Conservation (phyloP, 768 basidiomycete genomes). For the Psilocybe tampanensis region DNA sequence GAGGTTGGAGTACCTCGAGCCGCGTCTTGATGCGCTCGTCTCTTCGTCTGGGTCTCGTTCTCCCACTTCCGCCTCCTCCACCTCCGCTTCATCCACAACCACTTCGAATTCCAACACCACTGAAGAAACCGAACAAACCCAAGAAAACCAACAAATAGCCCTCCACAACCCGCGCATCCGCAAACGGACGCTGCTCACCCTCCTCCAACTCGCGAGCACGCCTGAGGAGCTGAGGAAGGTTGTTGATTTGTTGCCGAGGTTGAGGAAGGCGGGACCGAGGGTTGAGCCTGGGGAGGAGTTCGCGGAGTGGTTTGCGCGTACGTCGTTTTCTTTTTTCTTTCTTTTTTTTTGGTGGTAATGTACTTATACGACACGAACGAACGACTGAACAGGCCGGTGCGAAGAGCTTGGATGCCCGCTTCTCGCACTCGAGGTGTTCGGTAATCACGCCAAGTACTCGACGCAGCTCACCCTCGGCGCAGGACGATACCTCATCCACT, state of each 20-base stretch:
- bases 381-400: constrained; percentile 73
- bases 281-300: constrained; percentile 40
- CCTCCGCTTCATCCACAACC: no score
- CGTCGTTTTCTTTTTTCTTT: constrained; percentile 26
- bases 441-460: constrained; percentile 63
- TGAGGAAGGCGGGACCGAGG: constrained; percentile 48
- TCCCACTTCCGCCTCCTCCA: no score
- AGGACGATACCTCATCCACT: constrained; percentile 59
- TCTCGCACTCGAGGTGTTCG: constrained; percentile 63
- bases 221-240: constrained; percentile 48
- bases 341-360: background rate
- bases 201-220: constrained; percentile 52
- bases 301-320: constrained; percentile 56
- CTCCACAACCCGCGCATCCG: constrained; percentile 38
- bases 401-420: constrained; percentile 54
- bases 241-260: constrained; percentile 48
- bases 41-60: no score
- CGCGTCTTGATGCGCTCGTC: no score
- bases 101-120: no score
- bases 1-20: constrained; percentile 35
- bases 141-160: no score
- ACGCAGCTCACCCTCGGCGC: constrained; percentile 51
- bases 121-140: no score
- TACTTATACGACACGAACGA: no score
- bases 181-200: constrained; percentile 49